Conservation (phyloP, 2,329 filamentous ascomycete species). For the Thielaviopsis ethacetica region DNA sequence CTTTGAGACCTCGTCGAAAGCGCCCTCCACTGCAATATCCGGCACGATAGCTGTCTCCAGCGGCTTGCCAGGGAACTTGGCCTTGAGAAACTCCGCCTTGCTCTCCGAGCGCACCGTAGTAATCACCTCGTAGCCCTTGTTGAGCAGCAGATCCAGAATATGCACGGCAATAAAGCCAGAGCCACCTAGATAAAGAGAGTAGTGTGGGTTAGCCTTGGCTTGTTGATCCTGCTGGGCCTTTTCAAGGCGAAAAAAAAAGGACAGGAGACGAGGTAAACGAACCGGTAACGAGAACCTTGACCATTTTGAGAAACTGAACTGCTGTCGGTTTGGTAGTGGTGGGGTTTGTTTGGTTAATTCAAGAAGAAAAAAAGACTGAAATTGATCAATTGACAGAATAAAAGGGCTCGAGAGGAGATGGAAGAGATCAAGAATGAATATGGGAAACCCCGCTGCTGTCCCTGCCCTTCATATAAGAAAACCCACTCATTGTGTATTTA, state of each 20-base stretch:
- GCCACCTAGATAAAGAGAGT: slow-evolving; percentile 21
- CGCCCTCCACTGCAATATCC: slow-evolving; percentile 56
- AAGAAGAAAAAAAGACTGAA: too few species aligned
- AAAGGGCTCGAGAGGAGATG: too few species aligned
- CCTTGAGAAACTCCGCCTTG: slow-evolving; percentile 35
- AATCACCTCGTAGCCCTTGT: slow-evolving; percentile 33
- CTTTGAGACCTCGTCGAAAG: slow-evolving; percentile 48
- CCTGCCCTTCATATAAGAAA: too few species aligned
- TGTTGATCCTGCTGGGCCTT: neutral
- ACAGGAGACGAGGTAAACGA: slow-evolving; percentile 10
- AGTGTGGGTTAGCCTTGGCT: neutral
- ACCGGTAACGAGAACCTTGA: slow-evolving; percentile 32
- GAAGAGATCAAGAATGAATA: too few species aligned
- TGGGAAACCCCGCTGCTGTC: too few species aligned
- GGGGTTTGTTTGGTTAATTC: too few species aligned
- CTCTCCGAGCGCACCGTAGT: slow-evolving; percentile 39
- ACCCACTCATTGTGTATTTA: too few species aligned
- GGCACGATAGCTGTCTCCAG: slow-evolving; percentile 47
- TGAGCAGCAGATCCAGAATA: slow-evolving; percentile 36
- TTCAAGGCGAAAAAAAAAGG: neutral
- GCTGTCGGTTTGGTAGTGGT: too few species aligned
- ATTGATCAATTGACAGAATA: too few species aligned
- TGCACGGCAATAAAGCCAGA: slow-evolving; percentile 40
- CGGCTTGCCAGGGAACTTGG: slow-evolving; percentile 28
- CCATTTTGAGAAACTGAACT: slow-evolving; percentile 19